phyloP scores from a whole-genome alignment of 768 basidiomycete genomes.

The Hemileccinum rubropunctum region DNA sequence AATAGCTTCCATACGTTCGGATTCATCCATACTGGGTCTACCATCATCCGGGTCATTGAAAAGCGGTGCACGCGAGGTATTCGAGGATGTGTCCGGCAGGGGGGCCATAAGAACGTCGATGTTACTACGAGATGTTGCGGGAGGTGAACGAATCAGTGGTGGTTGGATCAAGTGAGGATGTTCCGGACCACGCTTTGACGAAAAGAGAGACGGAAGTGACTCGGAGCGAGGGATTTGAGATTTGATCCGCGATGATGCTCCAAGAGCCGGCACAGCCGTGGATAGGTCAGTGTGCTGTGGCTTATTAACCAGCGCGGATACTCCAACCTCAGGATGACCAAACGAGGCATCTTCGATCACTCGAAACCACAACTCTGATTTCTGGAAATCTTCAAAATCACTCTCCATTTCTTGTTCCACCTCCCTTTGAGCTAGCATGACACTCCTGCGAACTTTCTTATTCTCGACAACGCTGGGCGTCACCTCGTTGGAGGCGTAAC shows the following conservation, averaged over 20 bases:
- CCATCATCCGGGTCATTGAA: slow-evolving; percentile 78
- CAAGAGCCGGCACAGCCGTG: slow-evolving; percentile 1
- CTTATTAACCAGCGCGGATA: not conserved
- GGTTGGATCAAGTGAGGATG: slow-evolving; percentile 19
- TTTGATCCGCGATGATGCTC: slow-evolving; percentile 6
- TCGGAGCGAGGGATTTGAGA: slow-evolving; percentile 33
- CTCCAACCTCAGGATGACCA: slow-evolving; percentile 11
- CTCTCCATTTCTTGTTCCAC: slow-evolving; percentile 88
- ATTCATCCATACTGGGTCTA: slow-evolving; percentile 54
- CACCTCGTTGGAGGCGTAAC: slow-evolving; percentile 55
- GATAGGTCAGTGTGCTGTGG: slow-evolving; percentile 9
- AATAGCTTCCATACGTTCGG: slow-evolving; percentile 91
- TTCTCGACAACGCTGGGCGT: slow-evolving; percentile 39
- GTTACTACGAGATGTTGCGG: slow-evolving; percentile 38
- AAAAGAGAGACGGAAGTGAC: slow-evolving; percentile 33
- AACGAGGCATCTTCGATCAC: slow-evolving; percentile 69
- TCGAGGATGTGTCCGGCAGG: slow-evolving; percentile 46
- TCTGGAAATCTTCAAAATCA: slow-evolving; percentile 86
- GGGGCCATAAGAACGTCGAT: slow-evolving; percentile 86
- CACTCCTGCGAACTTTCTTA: slow-evolving; percentile 66
- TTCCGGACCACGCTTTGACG: slow-evolving; percentile 10
- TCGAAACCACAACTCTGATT: slow-evolving; percentile 90
- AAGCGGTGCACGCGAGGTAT: slow-evolving; percentile 66
- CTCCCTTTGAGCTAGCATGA: slow-evolving; percentile 82
- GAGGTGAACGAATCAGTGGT: slow-evolving; percentile 16